These are phyloP conservation scores for Solanum pimpinellifolium DNA, from an alignment of 257 asterid genomes.

Conservation along the genomic window DNA sequence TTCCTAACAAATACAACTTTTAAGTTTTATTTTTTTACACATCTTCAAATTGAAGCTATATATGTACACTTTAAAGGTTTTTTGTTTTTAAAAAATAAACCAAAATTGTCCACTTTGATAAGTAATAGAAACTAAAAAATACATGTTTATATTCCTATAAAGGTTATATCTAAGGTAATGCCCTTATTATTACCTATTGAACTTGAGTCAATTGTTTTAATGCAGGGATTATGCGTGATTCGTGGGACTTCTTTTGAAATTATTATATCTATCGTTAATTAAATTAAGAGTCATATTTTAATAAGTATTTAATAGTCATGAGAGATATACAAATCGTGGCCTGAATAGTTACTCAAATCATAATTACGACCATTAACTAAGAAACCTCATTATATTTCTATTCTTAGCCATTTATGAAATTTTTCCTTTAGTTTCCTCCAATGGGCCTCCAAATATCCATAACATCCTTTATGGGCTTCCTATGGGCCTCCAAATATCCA, in stretches of 20 bases:
- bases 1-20: neutral
- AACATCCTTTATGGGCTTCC: neutral
- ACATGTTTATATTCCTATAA: no score
- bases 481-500: neutral
- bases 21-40: neutral
- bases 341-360: no score
- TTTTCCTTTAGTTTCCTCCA: no score
- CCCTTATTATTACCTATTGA: no score
- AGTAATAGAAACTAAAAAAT: neutral
- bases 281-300: neutral
- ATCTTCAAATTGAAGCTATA: neutral
- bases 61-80: neutral
- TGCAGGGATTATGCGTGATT: no score
- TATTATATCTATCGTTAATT: neutral
- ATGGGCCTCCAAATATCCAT: neutral
- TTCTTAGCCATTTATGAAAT: no score
- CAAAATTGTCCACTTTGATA: neutral
- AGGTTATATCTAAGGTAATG: no score
- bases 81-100: no score
- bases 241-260: neutral
- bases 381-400: neutral
- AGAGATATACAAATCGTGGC: neutral
- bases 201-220: no score
- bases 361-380: no score
- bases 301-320: neutral